A percentile compares a stretch with the other conserved stretches of the same genome.
Conservation (phyloP, 495 filamentous ascomycete species). For the Aspergillus baeticus region DNA sequence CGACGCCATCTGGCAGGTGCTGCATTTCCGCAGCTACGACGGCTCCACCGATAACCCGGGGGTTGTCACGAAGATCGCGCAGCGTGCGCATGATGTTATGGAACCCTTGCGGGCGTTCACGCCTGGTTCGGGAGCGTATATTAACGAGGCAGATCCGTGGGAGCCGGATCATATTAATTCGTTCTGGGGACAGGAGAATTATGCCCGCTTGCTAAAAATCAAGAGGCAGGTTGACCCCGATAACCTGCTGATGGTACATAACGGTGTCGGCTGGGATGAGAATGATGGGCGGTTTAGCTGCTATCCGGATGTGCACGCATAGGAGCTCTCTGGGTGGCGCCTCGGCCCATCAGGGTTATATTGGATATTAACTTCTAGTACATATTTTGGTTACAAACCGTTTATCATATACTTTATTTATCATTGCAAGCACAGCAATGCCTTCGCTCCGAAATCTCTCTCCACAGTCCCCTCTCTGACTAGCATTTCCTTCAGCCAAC, state of each 20-base stretch:
- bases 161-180: slow-evolving; percentile 17
- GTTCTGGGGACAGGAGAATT: slow-evolving; percentile 32
- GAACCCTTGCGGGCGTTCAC: slow-evolving; percentile 25
- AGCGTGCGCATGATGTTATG: slow-evolving; percentile 2
- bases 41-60: not conserved
- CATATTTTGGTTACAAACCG: too few species aligned
- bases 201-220: slow-evolving; percentile 31
- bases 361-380: too few species aligned
- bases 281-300: slow-evolving; percentile 13
- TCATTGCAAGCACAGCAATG: too few species aligned
- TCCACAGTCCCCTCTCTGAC: too few species aligned
- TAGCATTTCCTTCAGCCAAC: too few species aligned
- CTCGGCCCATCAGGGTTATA: too few species aligned
- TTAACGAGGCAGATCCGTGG: slow-evolving; percentile 44
- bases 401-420: too few species aligned
- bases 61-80: not conserved
- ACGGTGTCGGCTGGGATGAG: slow-evolving; percentile 16
- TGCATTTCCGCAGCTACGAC: slow-evolving; percentile 6
- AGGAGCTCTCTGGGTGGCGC: too few species aligned
- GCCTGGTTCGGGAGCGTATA: slow-evolving; percentile 35
- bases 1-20: slow-evolving; percentile 11
- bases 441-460: too few species aligned
- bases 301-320: slow-evolving; percentile 16
- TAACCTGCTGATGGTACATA: slow-evolving; percentile 8
- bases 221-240: slow-evolving; percentile 44